phyloP scores from a whole-genome alignment of 345 rosid genomes.

The Raphanus sativus region DNA sequence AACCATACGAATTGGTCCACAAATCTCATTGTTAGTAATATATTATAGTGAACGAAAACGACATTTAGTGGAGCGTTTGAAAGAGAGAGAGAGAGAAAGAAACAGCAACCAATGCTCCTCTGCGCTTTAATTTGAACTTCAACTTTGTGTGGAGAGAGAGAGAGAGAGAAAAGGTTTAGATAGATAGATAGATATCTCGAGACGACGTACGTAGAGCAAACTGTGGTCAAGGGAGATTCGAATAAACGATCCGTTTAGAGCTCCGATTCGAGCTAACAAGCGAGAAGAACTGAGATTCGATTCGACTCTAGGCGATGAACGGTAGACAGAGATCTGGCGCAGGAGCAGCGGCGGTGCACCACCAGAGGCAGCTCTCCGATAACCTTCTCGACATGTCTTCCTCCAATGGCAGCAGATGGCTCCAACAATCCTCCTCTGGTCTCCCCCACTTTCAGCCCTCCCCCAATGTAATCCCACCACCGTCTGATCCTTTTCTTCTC shows the following conservation, averaged over 20 bases:
- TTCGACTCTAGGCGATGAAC: constrained; percentile 45
- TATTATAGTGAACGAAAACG: constrained; percentile 2
- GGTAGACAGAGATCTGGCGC: constrained; percentile 85
- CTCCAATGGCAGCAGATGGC: constrained; percentile 76
- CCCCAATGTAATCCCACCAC: constrained; percentile 34
- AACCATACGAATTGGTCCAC: constrained; percentile 19
- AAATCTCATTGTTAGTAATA: background rate
- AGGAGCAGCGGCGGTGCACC: constrained; percentile 57
- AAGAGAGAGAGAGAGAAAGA: constrained; percentile 16
- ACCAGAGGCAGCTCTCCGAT: constrained; percentile 83
- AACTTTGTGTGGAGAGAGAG: constrained; percentile 34
- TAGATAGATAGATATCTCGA: background rate
- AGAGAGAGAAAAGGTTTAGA: constrained; percentile 20
- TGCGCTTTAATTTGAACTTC: constrained; percentile 43
- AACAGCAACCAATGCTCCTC: constrained; percentile 17
- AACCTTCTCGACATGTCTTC: constrained; percentile 62
- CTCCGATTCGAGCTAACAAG: constrained; percentile 36
- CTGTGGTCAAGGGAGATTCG: constrained; percentile 24
- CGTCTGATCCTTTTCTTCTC: constrained; percentile 9
- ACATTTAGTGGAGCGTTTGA: constrained; percentile 28
- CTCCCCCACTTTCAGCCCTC: constrained; percentile 76
- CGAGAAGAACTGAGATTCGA: background rate
- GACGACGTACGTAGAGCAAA: background rate
- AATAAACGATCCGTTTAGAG: constrained; percentile 27
- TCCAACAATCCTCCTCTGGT: constrained; percentile 92